Evolutionary conservation across 208 protist species (phyloP), one percentile per base, ranked within the genome.

Genomic region (Leishmania gerbilli): DNA sequence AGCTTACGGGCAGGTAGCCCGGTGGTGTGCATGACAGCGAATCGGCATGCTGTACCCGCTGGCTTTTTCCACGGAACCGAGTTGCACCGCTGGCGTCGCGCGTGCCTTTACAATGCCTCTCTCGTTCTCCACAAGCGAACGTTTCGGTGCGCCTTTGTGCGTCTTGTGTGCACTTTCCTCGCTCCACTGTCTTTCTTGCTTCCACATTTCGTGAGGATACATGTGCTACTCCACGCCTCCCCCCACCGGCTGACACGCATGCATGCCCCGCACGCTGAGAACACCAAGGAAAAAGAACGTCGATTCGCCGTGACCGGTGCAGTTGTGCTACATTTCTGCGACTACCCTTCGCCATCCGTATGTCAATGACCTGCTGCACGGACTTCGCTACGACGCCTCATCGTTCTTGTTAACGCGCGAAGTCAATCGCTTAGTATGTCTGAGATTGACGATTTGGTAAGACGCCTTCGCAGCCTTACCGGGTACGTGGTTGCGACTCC

Each of bases 381-480:
- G 27, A 31, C 40, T 31, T 45, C 45, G 45, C 27, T 53, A 21
- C 42, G 27, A 47, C 24, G 11, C 11, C 45, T 47, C 31, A 15
- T 4, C 45, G 31, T 21, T 8, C 42, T 27, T 1, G 13, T 49
- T 45, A n/a, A 5, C 34, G 40, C 21, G 15, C n/a, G 19, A 45
- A 34, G 40, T 13, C 27, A 27, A 2, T 55, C 51, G 37, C 45
- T 51, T 31, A 21, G 21, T 0, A 86, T 86, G 76, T 77, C 80
- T 40, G 87, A 93, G 37, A 84, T 97, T 27, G 86, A 85, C 6
- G 90, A 92, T 68, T 79, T 97, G 53, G 92, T 94, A 77, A 86
- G 91, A 76, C 84, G 90, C 47, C 83, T 97, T 62, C 90, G 93
- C 65, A 90, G 85, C 76, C 87, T 93, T 3, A 91, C 93, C 9